These are phyloP conservation scores for Nakazawaea populi DNA, from an alignment of 805 yeast species.

Conservation along the genomic window DNA sequence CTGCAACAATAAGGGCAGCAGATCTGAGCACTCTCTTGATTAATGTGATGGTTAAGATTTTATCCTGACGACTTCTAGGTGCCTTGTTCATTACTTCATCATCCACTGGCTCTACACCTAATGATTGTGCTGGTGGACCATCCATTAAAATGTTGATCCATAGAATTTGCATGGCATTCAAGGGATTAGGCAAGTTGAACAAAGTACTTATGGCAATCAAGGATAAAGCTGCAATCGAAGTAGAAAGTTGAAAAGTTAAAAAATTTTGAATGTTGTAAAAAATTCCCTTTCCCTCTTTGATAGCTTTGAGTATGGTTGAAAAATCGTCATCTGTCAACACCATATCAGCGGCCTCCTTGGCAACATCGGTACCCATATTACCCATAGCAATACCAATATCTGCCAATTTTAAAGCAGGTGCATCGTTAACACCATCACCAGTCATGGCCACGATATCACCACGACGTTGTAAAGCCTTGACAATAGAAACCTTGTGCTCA, in stretches of 20 bases:
- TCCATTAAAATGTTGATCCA: constrained; percentile 98
- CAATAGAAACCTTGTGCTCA: constrained; percentile 86
- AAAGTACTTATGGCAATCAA: constrained; percentile 83
- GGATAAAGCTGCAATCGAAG: constrained; percentile 91
- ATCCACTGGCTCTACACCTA: constrained; percentile 97
- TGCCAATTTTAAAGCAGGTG: constrained; percentile 95
- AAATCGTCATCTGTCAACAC: constrained; percentile 95
- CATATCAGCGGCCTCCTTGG: constrained; percentile 98
- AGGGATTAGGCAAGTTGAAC: constrained; percentile 85
- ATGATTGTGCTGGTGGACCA: constrained; percentile 97
- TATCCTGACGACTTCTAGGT: constrained; percentile 86
- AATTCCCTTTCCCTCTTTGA: constrained; percentile 96
- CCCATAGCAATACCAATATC: constrained; percentile 96
- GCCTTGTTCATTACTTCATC: constrained; percentile 93
- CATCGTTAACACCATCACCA: constrained; percentile 99
- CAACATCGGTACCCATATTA: constrained; percentile 93
- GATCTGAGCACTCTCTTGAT: constrained; percentile 70
- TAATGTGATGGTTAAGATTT: constrained; percentile 67
- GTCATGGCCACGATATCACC: constrained; percentile 98
- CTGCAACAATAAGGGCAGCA: constrained; percentile 70
- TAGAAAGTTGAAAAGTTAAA: constrained; percentile 90
- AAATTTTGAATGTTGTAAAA: constrained; percentile 94
- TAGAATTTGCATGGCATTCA: constrained; percentile 96
- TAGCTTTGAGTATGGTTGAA: constrained; percentile 87
- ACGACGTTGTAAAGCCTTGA: constrained; percentile 80